Conservation (phyloP, 352 stramenopile genomes). For the Phytophthora pseudosyringae region DNA sequence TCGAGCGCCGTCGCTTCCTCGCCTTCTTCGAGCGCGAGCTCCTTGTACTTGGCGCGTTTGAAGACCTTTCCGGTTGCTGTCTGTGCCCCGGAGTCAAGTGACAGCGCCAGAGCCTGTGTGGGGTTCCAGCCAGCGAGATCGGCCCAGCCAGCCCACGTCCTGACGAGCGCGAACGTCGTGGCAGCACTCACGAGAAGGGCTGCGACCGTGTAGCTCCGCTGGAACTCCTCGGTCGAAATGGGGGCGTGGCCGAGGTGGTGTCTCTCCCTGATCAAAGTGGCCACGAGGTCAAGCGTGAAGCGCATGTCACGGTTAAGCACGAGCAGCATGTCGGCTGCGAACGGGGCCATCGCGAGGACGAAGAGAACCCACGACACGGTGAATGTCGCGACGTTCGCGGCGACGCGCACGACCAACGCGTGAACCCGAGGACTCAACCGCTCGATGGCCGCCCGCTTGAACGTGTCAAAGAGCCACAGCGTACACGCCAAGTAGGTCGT, state of each 20-base stretch:
- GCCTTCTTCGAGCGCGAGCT: constrained; percentile 22
- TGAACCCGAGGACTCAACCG: constrained; percentile 2
- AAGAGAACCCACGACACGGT: constrained; percentile 37
- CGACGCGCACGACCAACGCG: constrained; percentile 2
- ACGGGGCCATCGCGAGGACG: constrained; percentile 30
- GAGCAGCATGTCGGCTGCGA: constrained; percentile 46
- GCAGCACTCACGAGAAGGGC: constrained; percentile 18
- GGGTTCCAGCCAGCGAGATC: constrained; percentile 29
- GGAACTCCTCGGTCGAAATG: constrained; percentile 42
- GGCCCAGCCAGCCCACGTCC: constrained; percentile 14
- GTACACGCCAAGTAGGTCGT: constrained; percentile 30
- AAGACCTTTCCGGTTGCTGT: background rate
- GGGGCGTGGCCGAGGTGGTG: constrained; percentile 41
- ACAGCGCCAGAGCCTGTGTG: background rate
- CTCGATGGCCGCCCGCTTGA: constrained; percentile 5
- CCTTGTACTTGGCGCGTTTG: constrained; percentile 16
- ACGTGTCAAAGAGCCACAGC: constrained; percentile 38
- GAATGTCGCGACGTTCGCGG: constrained; percentile 21
- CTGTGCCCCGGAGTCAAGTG: background rate
- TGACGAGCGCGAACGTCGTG: constrained; percentile 27
- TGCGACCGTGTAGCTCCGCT: constrained; percentile 30
- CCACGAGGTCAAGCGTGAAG: constrained; percentile 46
- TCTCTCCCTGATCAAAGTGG: constrained; percentile 32
- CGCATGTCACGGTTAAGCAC: constrained; percentile 42
- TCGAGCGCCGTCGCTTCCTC: background rate